Percentiles rank a stretch among this genome's conserved stretches.
Conservation (phyloP, 2,329 filamentous ascomycete genomes). For the Lithohypha guttulata region DNA sequence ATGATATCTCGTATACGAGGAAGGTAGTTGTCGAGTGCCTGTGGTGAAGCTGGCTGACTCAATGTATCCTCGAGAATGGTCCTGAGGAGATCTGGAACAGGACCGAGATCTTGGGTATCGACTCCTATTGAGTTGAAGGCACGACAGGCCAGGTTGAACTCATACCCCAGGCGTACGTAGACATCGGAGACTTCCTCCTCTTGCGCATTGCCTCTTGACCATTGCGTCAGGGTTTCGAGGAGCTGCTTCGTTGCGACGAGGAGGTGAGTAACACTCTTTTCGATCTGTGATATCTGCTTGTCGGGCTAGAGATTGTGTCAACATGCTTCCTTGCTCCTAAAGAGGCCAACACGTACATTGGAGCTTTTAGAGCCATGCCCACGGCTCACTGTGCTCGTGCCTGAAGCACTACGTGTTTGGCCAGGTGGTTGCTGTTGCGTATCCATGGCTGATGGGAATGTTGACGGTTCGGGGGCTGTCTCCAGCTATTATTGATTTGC, state of each 20-base stretch:
- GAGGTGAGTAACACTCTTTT: conserved; percentile 96
- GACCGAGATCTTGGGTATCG: conserved; percentile 85
- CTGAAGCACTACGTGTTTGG: conserved; percentile 5
- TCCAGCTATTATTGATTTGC: not conserved
- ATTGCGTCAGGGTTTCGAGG: conserved; percentile 92
- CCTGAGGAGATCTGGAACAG: conserved; percentile 82
- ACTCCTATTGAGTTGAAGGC: conserved; percentile 96
- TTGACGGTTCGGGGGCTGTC: conserved; percentile 1
- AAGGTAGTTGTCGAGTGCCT: conserved; percentile 86
- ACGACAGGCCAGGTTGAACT: conserved; percentile 97
- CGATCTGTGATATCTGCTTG: conserved; percentile 84
- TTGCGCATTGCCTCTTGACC: conserved; percentile 84
- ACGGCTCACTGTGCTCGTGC: not conserved
- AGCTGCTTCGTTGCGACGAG: conserved; percentile 96
- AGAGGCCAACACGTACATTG: not conserved
- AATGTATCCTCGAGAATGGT: conserved; percentile 90
- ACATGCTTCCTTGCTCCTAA: conserved; percentile 3
- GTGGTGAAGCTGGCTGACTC: conserved; percentile 88
- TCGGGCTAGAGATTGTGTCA: conserved; percentile 42
- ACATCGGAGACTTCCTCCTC: conserved; percentile 96
- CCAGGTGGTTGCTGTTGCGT: not conserved
- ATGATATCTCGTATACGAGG: conserved; percentile 96
- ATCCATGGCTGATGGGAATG: conserved; percentile 1
- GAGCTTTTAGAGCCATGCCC: conserved; percentile 7
- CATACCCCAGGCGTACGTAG: conserved; percentile 92